A percentile compares a stretch with the other conserved stretches of the same genome.
These are phyloP conservation scores for Lasiodiplodia sp. DNA, from an alignment of 2,329 filamentous ascomycete genomes.

Conservation along the genomic window DNA sequence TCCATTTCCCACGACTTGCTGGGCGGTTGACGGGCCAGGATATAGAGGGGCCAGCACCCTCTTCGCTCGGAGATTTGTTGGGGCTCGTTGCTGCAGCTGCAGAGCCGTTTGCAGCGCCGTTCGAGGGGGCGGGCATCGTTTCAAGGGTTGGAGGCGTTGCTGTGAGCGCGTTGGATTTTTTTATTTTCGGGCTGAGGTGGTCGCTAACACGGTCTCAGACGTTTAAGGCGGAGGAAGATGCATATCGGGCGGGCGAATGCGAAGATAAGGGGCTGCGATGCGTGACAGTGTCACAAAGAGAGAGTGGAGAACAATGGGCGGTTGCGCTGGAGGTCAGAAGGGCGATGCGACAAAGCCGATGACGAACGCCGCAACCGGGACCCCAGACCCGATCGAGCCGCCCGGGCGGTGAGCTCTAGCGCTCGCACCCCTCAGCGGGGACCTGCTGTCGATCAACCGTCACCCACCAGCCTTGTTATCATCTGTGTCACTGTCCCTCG, in stretches of 20 bases:
- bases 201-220: slow-evolving; percentile 16
- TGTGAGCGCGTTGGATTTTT: background rate
- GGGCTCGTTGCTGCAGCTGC: slow-evolving; percentile 4
- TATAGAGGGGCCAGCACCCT: slow-evolving; percentile 33
- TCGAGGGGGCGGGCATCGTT: slow-evolving; percentile 3
- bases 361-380: slow-evolving; percentile 19
- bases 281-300: slow-evolving; percentile 3
- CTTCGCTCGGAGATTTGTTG: background rate
- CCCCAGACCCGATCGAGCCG: background rate
- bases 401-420: slow-evolving; percentile 9
- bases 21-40: slow-evolving; percentile 42
- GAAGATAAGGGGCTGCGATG: background rate
- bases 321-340: slow-evolving; percentile 24
- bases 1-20: slow-evolving; percentile 36
- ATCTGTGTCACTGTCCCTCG: too few species aligned
- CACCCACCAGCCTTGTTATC: background rate
- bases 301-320: slow-evolving; percentile 5
- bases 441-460: slow-evolving; percentile 1
- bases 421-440: background rate
- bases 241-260: slow-evolving; percentile 6
- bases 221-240: slow-evolving; percentile 20
- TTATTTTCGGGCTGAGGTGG: background rate
- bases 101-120: slow-evolving; percentile 22
- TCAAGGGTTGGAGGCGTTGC: background rate
- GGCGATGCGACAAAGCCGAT: slow-evolving; percentile 19